phyloP scores from a whole-genome alignment of 106 monocot genomes.

The Triglochin maritima region DNA sequence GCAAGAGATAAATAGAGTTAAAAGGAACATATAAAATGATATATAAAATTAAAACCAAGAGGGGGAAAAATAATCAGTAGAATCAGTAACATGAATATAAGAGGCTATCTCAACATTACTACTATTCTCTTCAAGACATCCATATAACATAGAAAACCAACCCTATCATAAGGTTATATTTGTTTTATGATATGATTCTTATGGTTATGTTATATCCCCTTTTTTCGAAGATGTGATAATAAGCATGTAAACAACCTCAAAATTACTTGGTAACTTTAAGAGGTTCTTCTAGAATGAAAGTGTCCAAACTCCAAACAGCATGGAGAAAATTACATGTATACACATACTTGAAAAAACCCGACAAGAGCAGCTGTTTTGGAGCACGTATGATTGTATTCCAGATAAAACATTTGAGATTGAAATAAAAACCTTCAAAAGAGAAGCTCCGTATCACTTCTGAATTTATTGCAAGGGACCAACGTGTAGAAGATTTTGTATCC shows the following conservation, averaged over 20 bases:
- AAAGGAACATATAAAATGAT: not conserved
- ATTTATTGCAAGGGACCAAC: slow-evolving; percentile 86
- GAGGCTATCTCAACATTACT: not conserved
- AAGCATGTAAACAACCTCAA: not conserved
- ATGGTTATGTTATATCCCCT: not conserved
- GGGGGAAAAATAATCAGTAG: not conserved
- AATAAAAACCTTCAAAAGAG: slow-evolving; percentile 51
- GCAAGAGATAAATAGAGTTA: not conserved
- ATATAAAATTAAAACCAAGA: not conserved
- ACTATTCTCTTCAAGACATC: not conserved
- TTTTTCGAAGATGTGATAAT: not conserved
- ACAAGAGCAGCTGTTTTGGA: not conserved
- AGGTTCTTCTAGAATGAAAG: not conserved
- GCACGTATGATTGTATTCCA: not conserved
- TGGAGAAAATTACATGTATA: not conserved
- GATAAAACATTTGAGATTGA: not conserved
- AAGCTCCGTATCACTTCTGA: slow-evolving; percentile 56
- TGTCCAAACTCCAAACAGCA: not conserved
- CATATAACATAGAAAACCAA: not conserved
- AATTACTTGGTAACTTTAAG: not conserved
- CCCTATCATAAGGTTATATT: no score
- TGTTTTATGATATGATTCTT: no score
- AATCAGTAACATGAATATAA: not conserved
- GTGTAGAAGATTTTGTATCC: slow-evolving; percentile 66
- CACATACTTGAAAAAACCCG: not conserved